Evolutionary conservation across 331 rosid genomes (phyloP).

Genomic region (Stylosanthes scabra): DNA sequence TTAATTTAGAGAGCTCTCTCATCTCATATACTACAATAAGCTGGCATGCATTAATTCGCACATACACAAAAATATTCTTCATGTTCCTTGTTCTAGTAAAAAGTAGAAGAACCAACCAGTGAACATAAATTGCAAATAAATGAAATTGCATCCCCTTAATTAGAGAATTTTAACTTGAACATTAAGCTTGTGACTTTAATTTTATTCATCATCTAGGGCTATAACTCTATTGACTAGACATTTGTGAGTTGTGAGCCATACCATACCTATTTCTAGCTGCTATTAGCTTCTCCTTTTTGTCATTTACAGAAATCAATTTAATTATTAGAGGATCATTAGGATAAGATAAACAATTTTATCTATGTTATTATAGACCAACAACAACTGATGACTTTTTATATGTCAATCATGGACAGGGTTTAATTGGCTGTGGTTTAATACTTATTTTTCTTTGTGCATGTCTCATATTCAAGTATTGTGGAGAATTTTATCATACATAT

Average conservation of each 20-base stretch:
- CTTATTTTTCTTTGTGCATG: not conserved
- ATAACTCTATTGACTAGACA: slow-evolving; percentile 57
- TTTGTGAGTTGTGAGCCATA: slow-evolving; percentile 67
- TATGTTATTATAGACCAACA: not conserved
- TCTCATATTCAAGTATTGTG: not conserved
- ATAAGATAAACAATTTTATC: slow-evolving; percentile 19
- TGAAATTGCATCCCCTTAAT: not conserved
- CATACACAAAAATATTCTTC: slow-evolving; percentile 37
- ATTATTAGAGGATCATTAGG: not conserved
- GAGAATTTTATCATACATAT: not conserved
- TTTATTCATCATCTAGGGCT: slow-evolving; percentile 29
- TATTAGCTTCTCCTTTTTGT: slow-evolving; percentile 2
- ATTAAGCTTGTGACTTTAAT: slow-evolving; percentile 18
- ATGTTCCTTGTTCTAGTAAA: not conserved
- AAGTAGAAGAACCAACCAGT: not conserved
- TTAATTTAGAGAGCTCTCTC: slow-evolving; percentile 16
- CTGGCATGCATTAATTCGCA: slow-evolving; percentile 53
- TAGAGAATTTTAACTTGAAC: slow-evolving; percentile 30
- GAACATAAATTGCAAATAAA: not conserved
- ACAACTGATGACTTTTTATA: not conserved
- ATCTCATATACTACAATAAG: slow-evolving; percentile 46
- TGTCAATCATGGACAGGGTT: not conserved
- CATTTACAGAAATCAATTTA: not conserved
- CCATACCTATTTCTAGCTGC: slow-evolving; percentile 19
- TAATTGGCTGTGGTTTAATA: not conserved